These are phyloP conservation scores for Quercus tomentella DNA, from an alignment of 331 rosid species.

Conservation along the genomic window DNA sequence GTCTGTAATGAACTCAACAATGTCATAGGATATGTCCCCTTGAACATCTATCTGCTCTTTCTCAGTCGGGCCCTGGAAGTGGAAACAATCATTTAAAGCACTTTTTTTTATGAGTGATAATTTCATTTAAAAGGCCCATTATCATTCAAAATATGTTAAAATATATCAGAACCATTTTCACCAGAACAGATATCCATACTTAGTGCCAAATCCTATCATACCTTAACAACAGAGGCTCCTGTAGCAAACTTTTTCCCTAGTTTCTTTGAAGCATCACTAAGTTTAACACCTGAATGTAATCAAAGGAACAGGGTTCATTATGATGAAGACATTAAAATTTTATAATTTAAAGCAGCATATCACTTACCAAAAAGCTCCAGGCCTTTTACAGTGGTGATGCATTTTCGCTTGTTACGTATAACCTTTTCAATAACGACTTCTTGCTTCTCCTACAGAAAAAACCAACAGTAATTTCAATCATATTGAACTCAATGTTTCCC, in stretches of 20 bases:
- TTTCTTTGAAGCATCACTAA: slow-evolving; percentile 97
- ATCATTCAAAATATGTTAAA: neutral
- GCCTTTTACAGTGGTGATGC: slow-evolving; percentile 96
- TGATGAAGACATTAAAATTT: slow-evolving; percentile 4
- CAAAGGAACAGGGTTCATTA: neutral
- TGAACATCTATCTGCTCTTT: slow-evolving; percentile 99
- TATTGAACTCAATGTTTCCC: neutral
- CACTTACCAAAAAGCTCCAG: slow-evolving; percentile 90
- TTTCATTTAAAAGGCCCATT: no score
- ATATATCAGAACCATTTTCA: neutral
- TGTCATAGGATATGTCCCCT: slow-evolving; percentile 90
- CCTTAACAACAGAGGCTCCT: slow-evolving; percentile 99
- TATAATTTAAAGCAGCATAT: neutral
- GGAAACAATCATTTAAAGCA: slow-evolving; percentile 17
- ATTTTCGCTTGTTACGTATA: slow-evolving; percentile 86
- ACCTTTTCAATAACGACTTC: slow-evolving; percentile 94
- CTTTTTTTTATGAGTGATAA: no score
- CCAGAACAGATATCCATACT: neutral
- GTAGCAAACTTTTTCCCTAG: slow-evolving; percentile 99
- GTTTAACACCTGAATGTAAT: slow-evolving; percentile 77
- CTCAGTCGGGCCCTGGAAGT: slow-evolving; percentile 95
- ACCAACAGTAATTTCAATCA: slow-evolving; percentile 2
- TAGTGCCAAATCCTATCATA: slow-evolving; percentile 8
- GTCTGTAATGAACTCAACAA: slow-evolving; percentile 91
- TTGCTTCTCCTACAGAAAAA: slow-evolving; percentile 68